Evolutionary conservation across 192 early-diverging fungal species (phyloP).

Genomic region (Coemansia sp.): DNA sequence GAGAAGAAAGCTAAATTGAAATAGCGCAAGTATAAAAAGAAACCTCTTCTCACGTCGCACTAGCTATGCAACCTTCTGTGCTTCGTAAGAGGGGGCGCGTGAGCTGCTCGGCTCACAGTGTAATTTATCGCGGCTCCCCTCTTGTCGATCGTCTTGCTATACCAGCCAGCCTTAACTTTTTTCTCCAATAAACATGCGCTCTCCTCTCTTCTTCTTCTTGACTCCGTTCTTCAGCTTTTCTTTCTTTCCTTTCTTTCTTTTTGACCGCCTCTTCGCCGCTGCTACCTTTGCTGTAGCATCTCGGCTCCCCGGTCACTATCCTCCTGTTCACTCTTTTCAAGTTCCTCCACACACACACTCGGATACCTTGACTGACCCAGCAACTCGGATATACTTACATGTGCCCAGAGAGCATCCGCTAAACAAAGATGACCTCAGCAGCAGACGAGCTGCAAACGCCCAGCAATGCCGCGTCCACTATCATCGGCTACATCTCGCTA

Average conservation of each 20-base stretch:
- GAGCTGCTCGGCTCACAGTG: not conserved
- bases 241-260: not conserved
- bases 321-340: not conserved
- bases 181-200: not conserved
- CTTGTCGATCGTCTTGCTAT: not conserved
- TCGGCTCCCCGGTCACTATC: not conserved
- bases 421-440: slow-evolving; percentile 7
- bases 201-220: not conserved
- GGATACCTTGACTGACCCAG: not conserved
- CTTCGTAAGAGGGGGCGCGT: not conserved
- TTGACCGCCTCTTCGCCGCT: not conserved
- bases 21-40: not conserved
- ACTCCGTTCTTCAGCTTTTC: not conserved
- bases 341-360: not conserved
- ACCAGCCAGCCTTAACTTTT: slow-evolving; percentile 1
- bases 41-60: not conserved
- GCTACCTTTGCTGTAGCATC: not conserved
- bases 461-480: slow-evolving; percentile 19
- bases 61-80: not conserved
- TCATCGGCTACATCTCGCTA: slow-evolving; percentile 68
- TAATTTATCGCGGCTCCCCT: not conserved
- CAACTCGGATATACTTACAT: slow-evolving; percentile 1
- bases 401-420: not conserved
- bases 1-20: not conserved
- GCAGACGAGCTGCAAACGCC: not conserved